Base-by-base conservation (phyloP, 2,329 filamentous ascomycete genomes). In the Talaromyces atroroseus region DNA sequence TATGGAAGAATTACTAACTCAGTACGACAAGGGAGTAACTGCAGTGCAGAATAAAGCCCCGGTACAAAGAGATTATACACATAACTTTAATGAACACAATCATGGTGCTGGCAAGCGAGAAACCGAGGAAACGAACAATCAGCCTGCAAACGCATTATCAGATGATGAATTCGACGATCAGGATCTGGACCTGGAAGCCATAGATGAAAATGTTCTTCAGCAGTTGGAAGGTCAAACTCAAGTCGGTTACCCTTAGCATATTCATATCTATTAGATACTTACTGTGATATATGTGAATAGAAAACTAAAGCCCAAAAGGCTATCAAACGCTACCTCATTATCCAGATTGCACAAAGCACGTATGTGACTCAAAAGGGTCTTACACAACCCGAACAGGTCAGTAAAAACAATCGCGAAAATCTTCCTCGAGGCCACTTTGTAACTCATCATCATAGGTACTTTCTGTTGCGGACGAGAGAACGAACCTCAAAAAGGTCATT, bases 311-410 rank as follows among this genome's bases (percentile, higher is more conserved):
- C 80, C 64, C 86, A 71, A 57, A 70, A 84, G 76, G 83, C 86
- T 49, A 95, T 95, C 66, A 90, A 95, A 73, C 87, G 92, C 63
- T 96, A 95, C 74, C 78, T 92, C 61, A 82, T 96, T 64, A 87
- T 86, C 62, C 84, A 87, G 67, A 83, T 92, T 62, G 76, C 88
- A 59, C 82, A 89, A 59, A 82, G 82, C 63, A 80, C 85, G 47
- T 95, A 89, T 71, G 75, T 77, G 58, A 83, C 86, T 70, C 77
- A 81, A 21, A 80, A 79, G 62, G 85, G 87, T 46, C 78, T 81
- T 61, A 71, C 76, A 50, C 79, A 78, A 51, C 78, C 78, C 45
- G 88, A 95, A 71, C 92, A 94, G 82, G 90, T 92, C 74, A 68
- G 74, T 61, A 26, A 18, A 50, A n/a, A n/a, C n/a, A n/a, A n/a